These are phyloP conservation scores for Pichia inconspicua DNA, from an alignment of 1,139 yeast genomes.

Conservation along the genomic window DNA sequence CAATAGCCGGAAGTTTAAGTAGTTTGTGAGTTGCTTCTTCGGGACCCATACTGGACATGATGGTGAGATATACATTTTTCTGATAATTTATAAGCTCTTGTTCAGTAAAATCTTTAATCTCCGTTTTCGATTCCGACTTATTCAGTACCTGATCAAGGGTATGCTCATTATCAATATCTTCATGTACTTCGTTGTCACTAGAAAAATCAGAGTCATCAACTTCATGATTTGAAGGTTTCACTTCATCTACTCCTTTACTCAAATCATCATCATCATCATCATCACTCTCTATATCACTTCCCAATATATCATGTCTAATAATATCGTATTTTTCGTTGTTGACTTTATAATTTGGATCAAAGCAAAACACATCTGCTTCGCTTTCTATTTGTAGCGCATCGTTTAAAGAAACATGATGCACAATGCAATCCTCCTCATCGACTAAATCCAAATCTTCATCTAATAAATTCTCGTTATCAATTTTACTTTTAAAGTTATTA, in stretches of 20 bases:
- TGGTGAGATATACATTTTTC: slow-evolving; percentile 68
- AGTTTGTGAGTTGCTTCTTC: slow-evolving; percentile 92
- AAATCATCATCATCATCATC: slow-evolving; percentile 16
- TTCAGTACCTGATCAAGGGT: slow-evolving; percentile 14
- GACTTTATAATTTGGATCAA: slow-evolving; percentile 45
- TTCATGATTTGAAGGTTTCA: neutral
- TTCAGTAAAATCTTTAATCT: slow-evolving; percentile 63
- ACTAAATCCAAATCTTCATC: slow-evolving; percentile 49
- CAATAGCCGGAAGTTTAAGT: slow-evolving; percentile 39
- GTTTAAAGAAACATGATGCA: slow-evolving; percentile 54
- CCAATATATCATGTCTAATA: slow-evolving; percentile 38
- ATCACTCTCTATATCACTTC: slow-evolving; percentile 33
- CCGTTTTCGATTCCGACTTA: neutral
- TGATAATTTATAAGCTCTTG: slow-evolving; percentile 55
- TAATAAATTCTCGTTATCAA: slow-evolving; percentile 29
- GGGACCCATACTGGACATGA: slow-evolving; percentile 89
- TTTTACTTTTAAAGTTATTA: slow-evolving; percentile 42
- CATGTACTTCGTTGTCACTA: slow-evolving; percentile 38
- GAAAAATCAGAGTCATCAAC: slow-evolving; percentile 24
- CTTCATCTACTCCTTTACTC: slow-evolving; percentile 20
- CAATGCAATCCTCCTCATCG: slow-evolving; percentile 53
- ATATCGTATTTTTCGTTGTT: slow-evolving; percentile 39
- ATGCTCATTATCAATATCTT: slow-evolving; percentile 8
- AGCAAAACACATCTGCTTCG: slow-evolving; percentile 42
- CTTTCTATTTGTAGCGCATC: slow-evolving; percentile 42